Conservation (phyloP, 2,329 filamentous ascomycete species). For the Alternaria angustiovoidea region DNA sequence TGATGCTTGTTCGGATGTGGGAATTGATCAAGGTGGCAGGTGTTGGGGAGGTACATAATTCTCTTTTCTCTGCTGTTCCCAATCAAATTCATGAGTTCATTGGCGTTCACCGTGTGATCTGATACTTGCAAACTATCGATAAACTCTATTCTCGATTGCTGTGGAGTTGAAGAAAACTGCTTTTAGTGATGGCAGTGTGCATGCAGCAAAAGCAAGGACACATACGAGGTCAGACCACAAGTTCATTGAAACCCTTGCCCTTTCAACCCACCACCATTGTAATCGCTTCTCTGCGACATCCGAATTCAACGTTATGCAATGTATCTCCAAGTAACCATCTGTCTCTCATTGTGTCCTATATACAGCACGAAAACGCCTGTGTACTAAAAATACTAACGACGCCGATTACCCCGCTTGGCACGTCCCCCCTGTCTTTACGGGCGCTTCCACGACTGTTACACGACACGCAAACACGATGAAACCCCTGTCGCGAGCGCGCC, state of each 20-base stretch:
- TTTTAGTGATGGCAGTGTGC: conserved; percentile 9
- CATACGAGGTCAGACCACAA: conserved; percentile 12
- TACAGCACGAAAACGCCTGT: background rate
- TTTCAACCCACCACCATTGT: background rate
- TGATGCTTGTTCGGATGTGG: conserved; percentile 7
- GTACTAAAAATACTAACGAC: background rate
- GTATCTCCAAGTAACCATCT: background rate
- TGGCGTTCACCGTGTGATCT: conserved; percentile 6
- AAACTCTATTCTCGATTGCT: conserved; percentile 1
- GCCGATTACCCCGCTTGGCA: conserved; percentile 11
- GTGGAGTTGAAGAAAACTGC: background rate
- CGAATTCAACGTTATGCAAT: background rate
- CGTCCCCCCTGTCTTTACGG: background rate
- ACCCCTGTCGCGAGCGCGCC: conserved; percentile 1
- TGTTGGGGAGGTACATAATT: conserved; percentile 14
- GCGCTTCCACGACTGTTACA: conserved; percentile 2
- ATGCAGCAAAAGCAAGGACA: conserved; percentile 9
- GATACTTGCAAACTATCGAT: conserved; percentile 1
- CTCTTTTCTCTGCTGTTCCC: conserved; percentile 10
- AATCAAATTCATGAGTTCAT: conserved; percentile 8
- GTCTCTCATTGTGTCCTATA: background rate
- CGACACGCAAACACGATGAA: conserved; percentile 1
- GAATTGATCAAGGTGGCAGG: conserved; percentile 8
- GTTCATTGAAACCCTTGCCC: conserved; percentile 11
- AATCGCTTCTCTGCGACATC: background rate